Conservation (phyloP, 352 stramenopile species). For the Globisporangium emineosum region DNA sequence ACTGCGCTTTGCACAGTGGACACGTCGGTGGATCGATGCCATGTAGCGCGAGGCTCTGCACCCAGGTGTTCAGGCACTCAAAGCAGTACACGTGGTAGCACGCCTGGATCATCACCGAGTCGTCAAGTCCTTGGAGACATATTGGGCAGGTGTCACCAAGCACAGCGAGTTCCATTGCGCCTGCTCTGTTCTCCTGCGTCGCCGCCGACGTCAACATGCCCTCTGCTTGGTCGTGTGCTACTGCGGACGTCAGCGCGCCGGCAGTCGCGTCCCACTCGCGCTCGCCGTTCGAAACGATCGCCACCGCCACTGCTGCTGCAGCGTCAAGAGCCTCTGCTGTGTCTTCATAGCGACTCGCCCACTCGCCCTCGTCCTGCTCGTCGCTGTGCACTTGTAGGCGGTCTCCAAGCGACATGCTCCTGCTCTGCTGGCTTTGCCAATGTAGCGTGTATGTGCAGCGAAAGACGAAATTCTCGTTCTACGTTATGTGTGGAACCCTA, state of each 20-base stretch:
- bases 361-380: slow-evolving; percentile 47
- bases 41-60: slow-evolving; percentile 50
- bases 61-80: slow-evolving; percentile 64
- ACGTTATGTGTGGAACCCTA: not conserved
- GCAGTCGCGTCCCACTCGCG: slow-evolving; percentile 21
- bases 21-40: slow-evolving; percentile 51
- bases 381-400: slow-evolving; percentile 18
- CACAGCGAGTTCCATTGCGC: slow-evolving; percentile 43
- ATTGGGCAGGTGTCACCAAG: slow-evolving; percentile 70
- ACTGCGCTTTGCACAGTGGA: slow-evolving; percentile 65
- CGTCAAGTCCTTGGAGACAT: slow-evolving; percentile 54
- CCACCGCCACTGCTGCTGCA: not conserved
- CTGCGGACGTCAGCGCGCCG: slow-evolving; percentile 15
- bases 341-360: slow-evolving; percentile 30
- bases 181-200: slow-evolving; percentile 18
- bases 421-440: not conserved
- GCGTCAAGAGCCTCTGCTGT: slow-evolving; percentile 7
- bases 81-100: slow-evolving; percentile 80
- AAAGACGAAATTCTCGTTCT: not conserved
- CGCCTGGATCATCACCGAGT: slow-evolving; percentile 50
- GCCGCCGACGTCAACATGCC: slow-evolving; percentile 12
- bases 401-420: slow-evolving; percentile 39
- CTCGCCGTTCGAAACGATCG: slow-evolving; percentile 5
- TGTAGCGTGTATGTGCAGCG: not conserved
- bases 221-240: slow-evolving; percentile 14